A percentile compares a stretch with the other conserved stretches of the same genome.
Conservation (phyloP, 441 rosid genomes). For the Euphorbia schlechtendalii region DNA sequence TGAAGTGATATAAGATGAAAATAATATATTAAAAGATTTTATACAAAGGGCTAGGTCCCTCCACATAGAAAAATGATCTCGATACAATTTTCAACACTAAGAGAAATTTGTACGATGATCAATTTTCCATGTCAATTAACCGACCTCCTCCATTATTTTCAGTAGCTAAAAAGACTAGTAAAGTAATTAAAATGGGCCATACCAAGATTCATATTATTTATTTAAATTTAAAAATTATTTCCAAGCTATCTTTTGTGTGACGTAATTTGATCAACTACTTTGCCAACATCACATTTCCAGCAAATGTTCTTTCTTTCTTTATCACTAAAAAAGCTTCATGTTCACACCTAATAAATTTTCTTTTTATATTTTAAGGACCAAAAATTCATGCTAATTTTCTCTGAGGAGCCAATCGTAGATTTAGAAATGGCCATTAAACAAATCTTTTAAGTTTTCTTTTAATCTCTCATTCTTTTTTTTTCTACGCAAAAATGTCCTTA, state of each 20-base stretch:
- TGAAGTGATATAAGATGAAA: background rate
- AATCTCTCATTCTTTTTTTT: slow-evolving; percentile 29
- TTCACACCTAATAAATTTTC: slow-evolving; percentile 17
- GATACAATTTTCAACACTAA: no score
- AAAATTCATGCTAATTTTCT: slow-evolving; percentile 1
- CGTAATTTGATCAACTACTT: slow-evolving; percentile 32
- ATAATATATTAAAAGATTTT: no score
- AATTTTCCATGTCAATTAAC: no score
- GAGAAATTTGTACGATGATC: no score
- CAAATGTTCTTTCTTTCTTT: slow-evolving; percentile 26
- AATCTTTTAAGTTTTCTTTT: slow-evolving; percentile 32
- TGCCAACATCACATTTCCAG: slow-evolving; percentile 31
- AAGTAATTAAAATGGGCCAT: slow-evolving; percentile 7
- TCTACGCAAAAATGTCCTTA: slow-evolving; percentile 19
- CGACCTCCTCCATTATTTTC: no score
- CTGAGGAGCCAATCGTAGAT: slow-evolving; percentile 13
- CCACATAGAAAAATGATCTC: no score
- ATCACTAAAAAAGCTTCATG: slow-evolving; percentile 24
- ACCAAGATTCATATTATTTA: slow-evolving; percentile 6
- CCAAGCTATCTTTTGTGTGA: slow-evolving; percentile 17
- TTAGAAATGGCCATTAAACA: slow-evolving; percentile 29
- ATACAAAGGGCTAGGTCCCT: no score
- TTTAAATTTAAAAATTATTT: background rate
- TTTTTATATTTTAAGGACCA: background rate
- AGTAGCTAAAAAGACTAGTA: no score